Evolutionary conservation across 345 rosid species (phyloP), one percentile per base, ranked within the genome.

Genomic region (Stellera chamaejasme): DNA sequence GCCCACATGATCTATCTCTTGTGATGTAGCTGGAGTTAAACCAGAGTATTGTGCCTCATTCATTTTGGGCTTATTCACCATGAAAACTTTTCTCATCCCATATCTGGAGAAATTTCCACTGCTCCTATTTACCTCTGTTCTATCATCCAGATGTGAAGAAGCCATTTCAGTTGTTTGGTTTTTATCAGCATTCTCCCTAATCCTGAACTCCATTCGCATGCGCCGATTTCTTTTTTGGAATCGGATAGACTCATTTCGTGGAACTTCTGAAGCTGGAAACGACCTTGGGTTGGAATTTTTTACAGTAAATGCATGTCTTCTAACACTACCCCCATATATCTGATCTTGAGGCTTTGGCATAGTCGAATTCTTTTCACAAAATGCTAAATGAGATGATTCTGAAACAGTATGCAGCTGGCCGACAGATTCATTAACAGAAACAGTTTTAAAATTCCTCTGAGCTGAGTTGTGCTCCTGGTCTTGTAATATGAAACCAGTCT

Each of bases 151-250:
- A 62, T 75, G 63, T 23, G 82, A 60, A 49, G 74, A 62, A 64
- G 48, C 63, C 54, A 56, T 27, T 51, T 61, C 72, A 26, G 67
- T 12, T 32, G 71, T 47, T 44, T 70, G 81, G 54, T 61, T 75
- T 68, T 58, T 76, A 26, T 76, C 86, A 44, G 64, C 52, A 66
- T 53, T 77, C 63, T 83, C 99, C 63, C 90, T 76, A 61, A 82
- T 78, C 59, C 96, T 79, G 72, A 90, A 87, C 68, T 89, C 96
- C 41, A 87, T 76, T 61, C 74, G 77, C 61, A 74, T 80, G 2
- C 72, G 88, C 10, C 75, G 85, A 55, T 70, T 72, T 62, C 82
- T 81, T 71, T 86, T 82, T 61, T 75, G 87, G 71, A 73, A 71
- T 50, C 87, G 82, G 72, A 68, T 49, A 70, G 82, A 56, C 61